phyloP scores from a whole-genome alignment of 202 grass and related monocot species.

The Zoysia matrella region DNA sequence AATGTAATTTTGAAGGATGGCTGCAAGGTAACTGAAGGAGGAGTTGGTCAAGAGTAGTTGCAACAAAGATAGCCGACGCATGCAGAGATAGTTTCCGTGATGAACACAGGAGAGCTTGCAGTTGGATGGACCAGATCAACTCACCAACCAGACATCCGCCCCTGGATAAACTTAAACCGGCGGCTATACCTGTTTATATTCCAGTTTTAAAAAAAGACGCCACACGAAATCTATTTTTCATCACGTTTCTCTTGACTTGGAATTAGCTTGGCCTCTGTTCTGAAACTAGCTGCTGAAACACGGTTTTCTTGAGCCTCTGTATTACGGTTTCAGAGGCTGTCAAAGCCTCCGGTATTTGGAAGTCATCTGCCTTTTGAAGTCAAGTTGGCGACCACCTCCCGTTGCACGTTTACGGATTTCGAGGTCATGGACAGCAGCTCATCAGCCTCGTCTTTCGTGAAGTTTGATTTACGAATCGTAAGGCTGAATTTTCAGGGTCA shows the following conservation, averaged over 20 bases:
- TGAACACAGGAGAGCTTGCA: neutral
- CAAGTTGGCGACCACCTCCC: neutral
- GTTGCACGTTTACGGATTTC: neutral
- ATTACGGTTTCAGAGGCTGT: neutral
- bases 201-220: neutral
- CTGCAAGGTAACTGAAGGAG: neutral
- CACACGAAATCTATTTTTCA: neutral
- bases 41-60: slow-evolving; percentile 16
- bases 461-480: neutral
- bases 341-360: neutral
- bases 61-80: slow-evolving; percentile 13
- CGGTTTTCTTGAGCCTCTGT: neutral
- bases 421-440: neutral
- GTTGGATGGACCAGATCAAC: neutral
- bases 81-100: neutral
- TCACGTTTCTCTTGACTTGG: neutral
- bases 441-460: neutral
- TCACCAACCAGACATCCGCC: neutral
- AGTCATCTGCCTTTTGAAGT: neutral
- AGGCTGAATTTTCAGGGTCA: slow-evolving; percentile 28
- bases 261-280: neutral
- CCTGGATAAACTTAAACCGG: neutral
- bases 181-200: slow-evolving; percentile 1
- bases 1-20: neutral
- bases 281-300: neutral